phyloP scores from a whole-genome alignment of 306 rosid species.

The Vigna nakashimae region DNA sequence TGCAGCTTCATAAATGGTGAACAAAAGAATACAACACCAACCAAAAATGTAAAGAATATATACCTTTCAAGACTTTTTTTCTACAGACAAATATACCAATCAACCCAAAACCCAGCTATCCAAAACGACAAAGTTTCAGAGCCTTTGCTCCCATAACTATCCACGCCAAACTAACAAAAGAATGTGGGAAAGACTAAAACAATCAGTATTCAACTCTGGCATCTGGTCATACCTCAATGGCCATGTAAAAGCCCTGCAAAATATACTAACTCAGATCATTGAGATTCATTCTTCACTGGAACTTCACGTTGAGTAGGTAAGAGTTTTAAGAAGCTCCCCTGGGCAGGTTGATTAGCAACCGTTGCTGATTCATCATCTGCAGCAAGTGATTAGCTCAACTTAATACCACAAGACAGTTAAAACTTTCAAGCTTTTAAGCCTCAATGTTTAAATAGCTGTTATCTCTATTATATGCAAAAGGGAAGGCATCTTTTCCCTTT shows the following conservation, averaged over 20 bases:
- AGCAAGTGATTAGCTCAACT: conserved; percentile 31
- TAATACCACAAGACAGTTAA: conserved; percentile 20
- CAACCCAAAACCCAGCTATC: conserved; percentile 53
- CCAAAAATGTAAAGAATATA: conserved; percentile 60
- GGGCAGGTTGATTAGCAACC: conserved; percentile 63
- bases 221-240: conserved; percentile 43
- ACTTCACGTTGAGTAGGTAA: conserved; percentile 78
- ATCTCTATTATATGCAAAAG: conserved; percentile 8
- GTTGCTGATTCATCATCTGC: conserved; percentile 80
- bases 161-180: conserved; percentile 58
- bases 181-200: conserved; percentile 49
- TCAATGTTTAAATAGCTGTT: conserved; percentile 3
- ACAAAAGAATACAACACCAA: conserved; percentile 62
- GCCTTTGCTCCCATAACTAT: conserved; percentile 53
- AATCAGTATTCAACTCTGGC: conserved; percentile 48
- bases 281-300: conserved; percentile 71
- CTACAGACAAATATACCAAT: conserved; percentile 53
- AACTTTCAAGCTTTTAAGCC: background rate
- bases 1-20: conserved; percentile 49
- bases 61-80: conserved; percentile 50
- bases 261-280: conserved; percentile 51
- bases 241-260: conserved; percentile 50
- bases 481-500: conserved; percentile 13
- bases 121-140: conserved; percentile 56
- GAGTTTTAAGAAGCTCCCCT: conserved; percentile 85